These are phyloP conservation scores for Suhomyces bokatorum DNA, from an alignment of 1,139 yeast species.

Conservation along the genomic window DNA sequence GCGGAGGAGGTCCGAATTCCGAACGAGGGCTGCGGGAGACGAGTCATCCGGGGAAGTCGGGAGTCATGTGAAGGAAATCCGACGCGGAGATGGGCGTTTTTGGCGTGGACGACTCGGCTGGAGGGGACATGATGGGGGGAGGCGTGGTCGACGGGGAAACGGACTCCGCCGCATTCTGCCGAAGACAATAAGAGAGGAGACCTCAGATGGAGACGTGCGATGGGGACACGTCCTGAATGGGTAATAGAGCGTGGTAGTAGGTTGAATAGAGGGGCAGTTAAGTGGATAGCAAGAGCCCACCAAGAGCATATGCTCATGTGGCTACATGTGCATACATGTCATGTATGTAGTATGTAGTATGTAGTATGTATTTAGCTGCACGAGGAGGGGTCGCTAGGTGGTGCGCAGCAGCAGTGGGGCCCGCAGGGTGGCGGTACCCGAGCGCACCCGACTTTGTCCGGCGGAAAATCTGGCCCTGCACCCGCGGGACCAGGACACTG, in stretches of 20 bases:
- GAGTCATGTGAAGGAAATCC: conserved; percentile 4
- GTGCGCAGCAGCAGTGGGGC: neutral
- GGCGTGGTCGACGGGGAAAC: neutral
- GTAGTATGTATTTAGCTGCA: no score
- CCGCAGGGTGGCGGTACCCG: conserved; percentile 1
- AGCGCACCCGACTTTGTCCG: conserved; percentile 11
- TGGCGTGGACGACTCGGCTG: no score
- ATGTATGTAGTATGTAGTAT: no score
- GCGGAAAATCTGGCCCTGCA: conserved; percentile 2
- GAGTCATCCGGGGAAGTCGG: conserved; percentile 8
- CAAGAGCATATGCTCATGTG: no score
- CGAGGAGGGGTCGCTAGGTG: neutral
- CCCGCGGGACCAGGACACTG: conserved; percentile 8
- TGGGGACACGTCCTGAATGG: no score
- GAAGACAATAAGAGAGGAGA: no score
- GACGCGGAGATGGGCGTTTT: conserved; percentile 2
- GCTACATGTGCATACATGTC: no score
- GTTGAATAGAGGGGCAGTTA: no score
- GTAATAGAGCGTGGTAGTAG: no score
- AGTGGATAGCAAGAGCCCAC: no score
- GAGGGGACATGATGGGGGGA: neutral
- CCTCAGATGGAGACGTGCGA: no score
- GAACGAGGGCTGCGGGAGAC: conserved; percentile 3
- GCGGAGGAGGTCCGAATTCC: conserved; percentile 5
- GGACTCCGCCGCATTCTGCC: no score